Base-by-base conservation (phyloP, 2,329 filamentous ascomycete species). In the Pseudopyrenochaeta lycopersici region DNA sequence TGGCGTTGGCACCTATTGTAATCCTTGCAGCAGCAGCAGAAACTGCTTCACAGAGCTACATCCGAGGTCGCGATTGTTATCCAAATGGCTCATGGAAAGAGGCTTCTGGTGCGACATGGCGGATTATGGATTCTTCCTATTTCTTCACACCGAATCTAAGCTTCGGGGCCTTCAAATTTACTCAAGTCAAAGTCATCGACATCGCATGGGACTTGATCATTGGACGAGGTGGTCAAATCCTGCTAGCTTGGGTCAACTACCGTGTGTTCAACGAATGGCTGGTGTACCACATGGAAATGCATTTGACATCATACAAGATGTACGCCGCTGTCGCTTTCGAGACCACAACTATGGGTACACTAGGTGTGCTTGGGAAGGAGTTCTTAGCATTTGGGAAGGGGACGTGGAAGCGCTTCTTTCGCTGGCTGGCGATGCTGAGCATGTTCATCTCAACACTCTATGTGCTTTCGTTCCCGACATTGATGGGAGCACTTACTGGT, bases 401-500 rank as follows among this genome's bases (percentile, higher is more conserved):
- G 15, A 64, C 40, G 0, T 70, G 70, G 68, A 56, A 52, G 18
- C 54, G 58, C 21, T 66, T 70, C 3, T 72, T 76, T n/a, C 52
- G 71, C 12, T 77, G 73, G 71, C 49, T 73, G 29, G 66, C 62
- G 1, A 49, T 72, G 32, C 40, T 71, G 11, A 60, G 63, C 14
- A 73, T 75, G 53, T 49, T 76, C 2, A 53, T 77, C 9, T 64
- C 62, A 5, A 70, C 66, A 4, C 21, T 70, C 3, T 77, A 74
- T 52, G 70, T 76, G 30, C 55, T 77, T 7, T 56, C 65, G 6
- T 72, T 76, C 23, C 74, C 75, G 14, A 77, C 75, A 2, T 57
- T 76, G 7, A 65, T 76, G 58, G 70, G 66, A 3, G 75, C 75
- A 4, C 75, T 77, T 72, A 76, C 72, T 11, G 76, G 75, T n/a